Percentiles rank a stretch among this genome's conserved stretches.
These are phyloP conservation scores for Kazachstania taianensis DNA, from an alignment of 805 yeast genomes.

Conservation along the genomic window DNA sequence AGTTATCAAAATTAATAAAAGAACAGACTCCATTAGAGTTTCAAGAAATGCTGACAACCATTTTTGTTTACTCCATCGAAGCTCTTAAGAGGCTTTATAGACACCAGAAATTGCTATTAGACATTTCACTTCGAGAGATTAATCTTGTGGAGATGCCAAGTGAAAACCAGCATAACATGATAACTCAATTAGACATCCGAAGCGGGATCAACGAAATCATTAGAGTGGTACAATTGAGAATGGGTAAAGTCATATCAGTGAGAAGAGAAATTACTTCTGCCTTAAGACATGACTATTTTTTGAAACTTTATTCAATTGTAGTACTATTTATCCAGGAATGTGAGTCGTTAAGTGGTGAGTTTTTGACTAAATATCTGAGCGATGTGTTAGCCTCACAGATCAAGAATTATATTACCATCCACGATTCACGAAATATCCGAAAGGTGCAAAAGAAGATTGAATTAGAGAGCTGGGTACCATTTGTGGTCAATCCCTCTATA, in stretches of 20 bases:
- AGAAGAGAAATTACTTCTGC: slow-evolving; percentile 61
- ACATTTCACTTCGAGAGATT: slow-evolving; percentile 47
- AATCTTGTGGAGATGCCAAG: slow-evolving; percentile 18
- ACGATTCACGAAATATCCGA: slow-evolving; percentile 43
- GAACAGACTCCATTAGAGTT: slow-evolving; percentile 66
- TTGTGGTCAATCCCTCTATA: slow-evolving; percentile 38
- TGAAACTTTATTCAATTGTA: slow-evolving; percentile 55
- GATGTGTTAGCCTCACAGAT: slow-evolving; percentile 61
- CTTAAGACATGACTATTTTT: slow-evolving; percentile 48
- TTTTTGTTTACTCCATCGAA: slow-evolving; percentile 57
- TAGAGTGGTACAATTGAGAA: slow-evolving; percentile 59
- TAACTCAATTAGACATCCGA: slow-evolving; percentile 58
- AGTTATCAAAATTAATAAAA: slow-evolving; percentile 42
- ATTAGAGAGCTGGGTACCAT: slow-evolving; percentile 73
- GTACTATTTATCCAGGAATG: slow-evolving; percentile 70
- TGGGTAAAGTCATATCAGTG: slow-evolving; percentile 68
- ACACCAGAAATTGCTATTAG: slow-evolving; percentile 73
- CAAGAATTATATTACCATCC: slow-evolving; percentile 44
- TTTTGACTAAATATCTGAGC: slow-evolving; percentile 47
- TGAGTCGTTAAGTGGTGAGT: slow-evolving; percentile 68
- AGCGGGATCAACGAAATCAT: slow-evolving; percentile 57
- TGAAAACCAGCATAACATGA: slow-evolving; percentile 25
- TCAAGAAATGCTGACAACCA: slow-evolving; percentile 53
- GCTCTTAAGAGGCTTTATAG: slow-evolving; percentile 61
- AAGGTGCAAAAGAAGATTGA: slow-evolving; percentile 43